Evolutionary conservation across 129 eudicot species (phyloP).

Genomic region (Saussurea involucrata): DNA sequence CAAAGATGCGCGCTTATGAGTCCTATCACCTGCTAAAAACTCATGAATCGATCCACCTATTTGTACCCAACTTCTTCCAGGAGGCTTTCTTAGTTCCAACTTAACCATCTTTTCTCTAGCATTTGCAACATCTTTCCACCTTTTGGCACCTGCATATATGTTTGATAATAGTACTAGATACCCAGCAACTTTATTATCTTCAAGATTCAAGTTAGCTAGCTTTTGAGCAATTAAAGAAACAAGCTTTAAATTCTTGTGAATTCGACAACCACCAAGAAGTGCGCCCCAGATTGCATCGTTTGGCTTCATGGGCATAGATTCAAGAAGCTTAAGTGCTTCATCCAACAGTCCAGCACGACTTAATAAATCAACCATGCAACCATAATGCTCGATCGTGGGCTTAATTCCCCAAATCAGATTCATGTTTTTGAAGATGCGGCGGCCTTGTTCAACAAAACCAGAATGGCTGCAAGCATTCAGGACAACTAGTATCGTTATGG

Average conservation of each 20-base stretch:
- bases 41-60: constrained; percentile 40
- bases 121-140: constrained; percentile 53
- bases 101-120: constrained; percentile 47
- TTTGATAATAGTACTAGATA: constrained; percentile 61
- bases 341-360: constrained; percentile 68
- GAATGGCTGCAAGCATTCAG: constrained; percentile 75
- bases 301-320: constrained; percentile 64
- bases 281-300: constrained; percentile 83
- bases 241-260: constrained; percentile 54
- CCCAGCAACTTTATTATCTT: constrained; percentile 44
- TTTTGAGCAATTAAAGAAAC: constrained; percentile 43
- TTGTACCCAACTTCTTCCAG: constrained; percentile 69
- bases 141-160: constrained; percentile 51
- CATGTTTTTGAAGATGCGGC: constrained; percentile 41
- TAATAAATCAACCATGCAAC: constrained; percentile 75
- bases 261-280: constrained; percentile 70
- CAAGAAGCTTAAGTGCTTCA: constrained; percentile 55
- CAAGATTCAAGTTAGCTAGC: constrained; percentile 35
- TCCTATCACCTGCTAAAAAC: constrained; percentile 47
- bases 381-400: constrained; percentile 66
- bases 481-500: constrained; percentile 50
- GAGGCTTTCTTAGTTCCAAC: constrained; percentile 37
- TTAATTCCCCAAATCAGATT: constrained; percentile 40
- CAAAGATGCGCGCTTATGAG: constrained; percentile 37
- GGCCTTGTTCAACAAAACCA: constrained; percentile 60